Evolutionary conservation across 2,329 filamentous ascomycete genomes (phyloP), one percentile per base, ranked within the genome.

Genomic region (Ceratocystis ficicola): DNA sequence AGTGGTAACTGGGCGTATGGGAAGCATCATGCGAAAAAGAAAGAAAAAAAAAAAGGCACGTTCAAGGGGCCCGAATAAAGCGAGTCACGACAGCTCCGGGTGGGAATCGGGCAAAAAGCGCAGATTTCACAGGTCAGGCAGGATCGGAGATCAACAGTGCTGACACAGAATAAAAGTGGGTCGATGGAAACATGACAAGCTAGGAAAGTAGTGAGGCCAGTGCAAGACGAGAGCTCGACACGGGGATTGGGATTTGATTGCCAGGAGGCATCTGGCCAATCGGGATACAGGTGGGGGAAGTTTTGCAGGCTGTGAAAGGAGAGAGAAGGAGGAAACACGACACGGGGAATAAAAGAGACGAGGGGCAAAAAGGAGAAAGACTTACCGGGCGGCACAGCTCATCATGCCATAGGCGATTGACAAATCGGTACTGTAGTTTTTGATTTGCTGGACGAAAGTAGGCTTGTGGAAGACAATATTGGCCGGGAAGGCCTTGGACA

Each of bases 381-480:
- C 81, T 74, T 81, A 84, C 82, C 82, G 76, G 68, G 82, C 80
- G 67, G 81, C 82, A 61, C 78, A 81, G 61, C 81, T 81, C 70
- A 85, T 75, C 44, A 85, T 78, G 15, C 81, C 82, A 68, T 83
- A 83, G 65, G 83, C 77, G 69, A 85, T 80, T 61, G 80, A 81
- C 36, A 79, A 75, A 67, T 85, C 82, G 44, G 85, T 77, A 1
- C 78, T 77, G 25, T 76, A 78, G 70, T 77, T 81, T 75, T 84
- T 84, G 63, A 85, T 77, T 72, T 84, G 82, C 73, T 83, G 81
- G 44, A 85, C 73, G 73, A 84, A 84, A 1, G 82, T 82, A 6
- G 82, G 82, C 75, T 84, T 84, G 75, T 85, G 82, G 72, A 85
- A 85, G 71, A 82, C 82, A 52, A 85, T 81, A 71, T 81, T 84